Evolutionary conservation across 2,329 filamentous ascomycete species (phyloP).

Genomic region (Cytospora paraplurivora): DNA sequence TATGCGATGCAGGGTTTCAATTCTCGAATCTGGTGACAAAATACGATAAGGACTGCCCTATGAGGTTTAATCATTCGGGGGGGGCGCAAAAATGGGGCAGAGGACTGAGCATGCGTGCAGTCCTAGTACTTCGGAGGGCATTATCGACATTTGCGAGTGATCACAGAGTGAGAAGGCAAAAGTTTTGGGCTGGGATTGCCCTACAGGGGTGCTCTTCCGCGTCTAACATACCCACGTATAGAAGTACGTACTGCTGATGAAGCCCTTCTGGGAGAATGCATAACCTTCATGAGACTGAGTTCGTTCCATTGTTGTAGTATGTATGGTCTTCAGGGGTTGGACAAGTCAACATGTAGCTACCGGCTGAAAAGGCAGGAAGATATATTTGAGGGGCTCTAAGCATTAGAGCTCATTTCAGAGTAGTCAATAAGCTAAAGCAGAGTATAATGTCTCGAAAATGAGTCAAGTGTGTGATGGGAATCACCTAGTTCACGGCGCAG

Average conservation of each 20-base stretch:
- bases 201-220: constrained; percentile 31
- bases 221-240: constrained; percentile 25
- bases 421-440: no score
- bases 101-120: neutral
- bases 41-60: constrained; percentile 12
- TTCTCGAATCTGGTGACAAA: constrained; percentile 6
- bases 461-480: no score
- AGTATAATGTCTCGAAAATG: no score
- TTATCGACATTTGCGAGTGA: constrained; percentile 2
- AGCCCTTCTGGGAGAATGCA: neutral
- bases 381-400: no score
- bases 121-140: neutral
- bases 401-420: no score
- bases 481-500: no score
- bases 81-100: neutral
- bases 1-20: neutral
- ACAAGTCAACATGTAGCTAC: no score
- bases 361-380: no score
- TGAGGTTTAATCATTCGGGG: constrained; percentile 3
- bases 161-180: neutral
- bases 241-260: neutral
- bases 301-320: no score
- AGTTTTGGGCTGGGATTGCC: constrained; percentile 33
- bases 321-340: no score
- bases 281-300: neutral